Evolutionary conservation across 495 filamentous ascomycete species (phyloP).

Genomic region (Neurospora sp.): DNA sequence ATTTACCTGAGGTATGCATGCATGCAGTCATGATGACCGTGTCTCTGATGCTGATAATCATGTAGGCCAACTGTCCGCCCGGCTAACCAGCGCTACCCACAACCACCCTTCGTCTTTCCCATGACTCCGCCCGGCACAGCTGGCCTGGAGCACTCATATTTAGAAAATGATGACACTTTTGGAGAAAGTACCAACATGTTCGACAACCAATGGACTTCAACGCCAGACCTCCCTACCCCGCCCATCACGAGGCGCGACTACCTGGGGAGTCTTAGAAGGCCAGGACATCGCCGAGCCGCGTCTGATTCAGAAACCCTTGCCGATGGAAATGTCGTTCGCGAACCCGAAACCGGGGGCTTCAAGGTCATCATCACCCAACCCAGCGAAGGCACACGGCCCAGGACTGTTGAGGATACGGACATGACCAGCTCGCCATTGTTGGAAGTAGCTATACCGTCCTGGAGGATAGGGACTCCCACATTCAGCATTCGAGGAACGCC

Average conservation of each 20-base stretch:
- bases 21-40: slow-evolving; percentile 6
- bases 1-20: slow-evolving; percentile 84
- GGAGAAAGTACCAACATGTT: slow-evolving; percentile 21
- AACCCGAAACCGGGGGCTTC: slow-evolving; percentile 55
- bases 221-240: slow-evolving; percentile 17
- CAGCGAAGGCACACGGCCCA: slow-evolving; percentile 46
- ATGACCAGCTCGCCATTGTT: slow-evolving; percentile 44
- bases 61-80: slow-evolving; percentile 50
- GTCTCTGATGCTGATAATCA: not conserved
- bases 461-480: slow-evolving; percentile 71
- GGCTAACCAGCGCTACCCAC: slow-evolving; percentile 46
- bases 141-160: slow-evolving; percentile 35
- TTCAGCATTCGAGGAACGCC: slow-evolving; percentile 74
- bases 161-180: slow-evolving; percentile 26
- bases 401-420: slow-evolving; percentile 51
- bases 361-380: slow-evolving; percentile 80
- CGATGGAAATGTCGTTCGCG: slow-evolving; percentile 34
- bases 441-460: slow-evolving; percentile 76
- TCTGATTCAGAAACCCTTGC: slow-evolving; percentile 37
- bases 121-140: slow-evolving; percentile 47
- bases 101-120: slow-evolving; percentile 50
- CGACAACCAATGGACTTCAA: slow-evolving; percentile 30
- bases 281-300: slow-evolving; percentile 32
- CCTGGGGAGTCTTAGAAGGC: slow-evolving; percentile 12
- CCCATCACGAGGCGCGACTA: slow-evolving; percentile 13